Conservation (phyloP, 768 basidiomycete species). For the Russula dissimulans region DNA sequence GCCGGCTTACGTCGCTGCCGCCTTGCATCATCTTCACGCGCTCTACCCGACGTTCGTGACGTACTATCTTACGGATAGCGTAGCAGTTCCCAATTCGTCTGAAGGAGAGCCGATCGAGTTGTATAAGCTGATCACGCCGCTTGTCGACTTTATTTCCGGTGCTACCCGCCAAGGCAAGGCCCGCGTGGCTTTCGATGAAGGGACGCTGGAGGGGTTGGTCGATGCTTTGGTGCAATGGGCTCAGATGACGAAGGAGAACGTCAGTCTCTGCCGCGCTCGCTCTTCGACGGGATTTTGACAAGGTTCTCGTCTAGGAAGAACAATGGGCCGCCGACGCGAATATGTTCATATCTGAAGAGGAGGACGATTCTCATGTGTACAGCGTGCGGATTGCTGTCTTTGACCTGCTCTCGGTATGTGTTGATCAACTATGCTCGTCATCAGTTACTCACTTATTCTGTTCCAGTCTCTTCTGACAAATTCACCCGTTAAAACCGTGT, state of each 20-base stretch:
- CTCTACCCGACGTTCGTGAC: slow-evolving; percentile 52
- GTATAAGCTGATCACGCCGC: slow-evolving; percentile 63
- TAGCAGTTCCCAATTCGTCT: slow-evolving; percentile 50
- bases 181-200: slow-evolving; percentile 50
- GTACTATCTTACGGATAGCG: slow-evolving; percentile 51
- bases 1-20: slow-evolving; percentile 45
- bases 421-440: background rate
- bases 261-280: slow-evolving; percentile 29
- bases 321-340: slow-evolving; percentile 87
- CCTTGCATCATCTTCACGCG: slow-evolving; percentile 49
- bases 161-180: slow-evolving; percentile 56
- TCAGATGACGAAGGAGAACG: slow-evolving; percentile 88
- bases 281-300: background rate
- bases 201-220: slow-evolving; percentile 43
- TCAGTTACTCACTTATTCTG: background rate
- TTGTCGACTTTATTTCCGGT: slow-evolving; percentile 72
- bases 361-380: slow-evolving; percentile 79
- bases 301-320: slow-evolving; percentile 53
- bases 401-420: slow-evolving; percentile 66
- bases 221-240: slow-evolving; percentile 54
- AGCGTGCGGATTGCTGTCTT: slow-evolving; percentile 78
- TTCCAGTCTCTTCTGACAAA: slow-evolving; percentile 51
- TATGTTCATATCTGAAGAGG: slow-evolving; percentile 88
- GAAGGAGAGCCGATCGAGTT: slow-evolving; percentile 75
- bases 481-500: slow-evolving; percentile 39